Evolutionary conservation across 75 land plant species (phyloP).

Genomic region (Cryptomeria japonica): DNA sequence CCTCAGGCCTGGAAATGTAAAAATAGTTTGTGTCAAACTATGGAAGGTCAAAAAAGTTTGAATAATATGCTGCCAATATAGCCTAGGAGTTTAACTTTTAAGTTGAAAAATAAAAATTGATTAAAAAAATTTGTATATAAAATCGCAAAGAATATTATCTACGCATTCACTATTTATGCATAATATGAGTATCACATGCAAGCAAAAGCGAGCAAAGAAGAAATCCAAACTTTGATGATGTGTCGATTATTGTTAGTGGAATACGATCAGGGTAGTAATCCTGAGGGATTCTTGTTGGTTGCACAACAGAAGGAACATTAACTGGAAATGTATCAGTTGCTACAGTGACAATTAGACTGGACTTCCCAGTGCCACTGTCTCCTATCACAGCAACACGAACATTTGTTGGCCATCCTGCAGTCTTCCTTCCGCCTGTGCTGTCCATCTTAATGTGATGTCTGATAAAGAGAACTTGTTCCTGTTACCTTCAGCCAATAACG

Average conservation of each 20-base stretch:
- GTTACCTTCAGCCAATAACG: not conserved
- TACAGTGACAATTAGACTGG: slow-evolving; percentile 83
- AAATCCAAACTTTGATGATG: slow-evolving; percentile 74
- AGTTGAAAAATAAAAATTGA: not conserved
- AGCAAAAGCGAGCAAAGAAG: not conserved
- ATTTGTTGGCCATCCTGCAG: slow-evolving; percentile 26
- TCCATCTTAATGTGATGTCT: slow-evolving; percentile 17
- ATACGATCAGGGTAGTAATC: slow-evolving; percentile 90
- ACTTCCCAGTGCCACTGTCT: slow-evolving; percentile 84
- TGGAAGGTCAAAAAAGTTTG: not conserved
- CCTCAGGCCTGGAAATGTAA: slow-evolving; percentile 47
- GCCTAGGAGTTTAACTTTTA: not conserved
- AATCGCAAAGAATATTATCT: not conserved
- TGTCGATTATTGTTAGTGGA: slow-evolving; percentile 88
- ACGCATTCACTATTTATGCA: not conserved
- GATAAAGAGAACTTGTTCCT: not conserved
- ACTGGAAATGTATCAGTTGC: slow-evolving; percentile 81
- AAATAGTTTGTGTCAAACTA: not conserved
- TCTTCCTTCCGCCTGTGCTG: slow-evolving; percentile 11
- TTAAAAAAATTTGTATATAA: not conserved
- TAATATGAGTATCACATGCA: not conserved
- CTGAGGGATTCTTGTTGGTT: slow-evolving; percentile 79
- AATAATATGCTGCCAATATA: not conserved
- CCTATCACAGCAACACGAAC: slow-evolving; percentile 85
- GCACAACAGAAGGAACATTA: slow-evolving; percentile 68